Evolutionary conservation across 441 rosid genomes (phyloP), one percentile per base, ranked within the genome.

Genomic region (Isatis lusitanica): DNA sequence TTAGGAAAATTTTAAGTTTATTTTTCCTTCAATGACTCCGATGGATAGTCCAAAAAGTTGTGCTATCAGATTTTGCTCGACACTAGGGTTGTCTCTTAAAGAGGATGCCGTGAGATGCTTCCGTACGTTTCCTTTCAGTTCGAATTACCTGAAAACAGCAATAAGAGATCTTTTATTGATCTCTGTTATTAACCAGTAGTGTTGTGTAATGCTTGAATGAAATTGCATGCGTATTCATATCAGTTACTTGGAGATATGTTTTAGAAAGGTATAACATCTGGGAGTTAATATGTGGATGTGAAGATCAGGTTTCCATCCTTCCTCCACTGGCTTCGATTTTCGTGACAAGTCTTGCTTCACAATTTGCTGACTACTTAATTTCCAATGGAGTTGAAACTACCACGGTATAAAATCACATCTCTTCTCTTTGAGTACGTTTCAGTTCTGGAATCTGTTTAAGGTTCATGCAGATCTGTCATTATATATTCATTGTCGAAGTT

Each of bases 291-390:
- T 69, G 62, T 39, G 73, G 39, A 13, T 17, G 71, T 24, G 81
- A 50, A 74, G 84, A 75, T 79, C 90, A 94, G 99, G 97, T 94
- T 62, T 94, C 99, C 21, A 87, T 94, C 87, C 99, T 94, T 81
- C 99, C 99, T 71, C 97, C 99, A 31, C 70, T 92, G 78, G 93
- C 97, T 81, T 94, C 98, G 21, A 70, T 89, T 77, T 80, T 94
- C 6, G 92, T 92, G 66, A 88, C 96, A 39, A 86, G 82, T 73
- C 44, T 86, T 50, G 98, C 96, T 64, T 80, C 99, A 66, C 99
- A 92, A 71, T 66, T 88, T 65, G 97, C 99, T 52, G 99, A 94
- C 83, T 83, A 83, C 74, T 84, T 92, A 66, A 94, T 94, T 55
- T 56, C 96, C 59, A 88, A 68, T 66, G 97, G 99, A 67, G 87